phyloP scores from a whole-genome alignment of 1,284 basidiomycete genomes.

The Irpex lacteus region DNA sequence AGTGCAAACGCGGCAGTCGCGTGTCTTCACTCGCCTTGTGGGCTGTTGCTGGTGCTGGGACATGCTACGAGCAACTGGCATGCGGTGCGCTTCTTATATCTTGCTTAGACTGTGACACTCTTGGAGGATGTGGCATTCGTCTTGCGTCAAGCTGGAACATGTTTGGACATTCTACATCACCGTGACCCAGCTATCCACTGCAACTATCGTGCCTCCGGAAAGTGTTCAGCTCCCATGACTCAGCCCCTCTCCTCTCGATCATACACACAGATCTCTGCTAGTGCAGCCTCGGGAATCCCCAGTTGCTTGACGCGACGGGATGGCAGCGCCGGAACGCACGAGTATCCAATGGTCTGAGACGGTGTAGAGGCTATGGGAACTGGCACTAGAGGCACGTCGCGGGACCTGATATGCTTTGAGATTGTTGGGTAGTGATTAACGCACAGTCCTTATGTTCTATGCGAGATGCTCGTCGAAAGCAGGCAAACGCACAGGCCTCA shows the following conservation, averaged over 20 bases:
- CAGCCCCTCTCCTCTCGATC: constrained; percentile 15
- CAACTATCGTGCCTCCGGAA: constrained; percentile 47
- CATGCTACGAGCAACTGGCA: constrained; percentile 26
- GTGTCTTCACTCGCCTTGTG: constrained; percentile 30
- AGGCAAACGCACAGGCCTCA: constrained; percentile 38
- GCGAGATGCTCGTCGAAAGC: constrained; percentile 19
- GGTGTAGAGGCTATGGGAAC: constrained; percentile 19
- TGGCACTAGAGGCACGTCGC: constrained; percentile 48
- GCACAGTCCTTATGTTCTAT: constrained; percentile 33
- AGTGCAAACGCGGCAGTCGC: constrained; percentile 31
- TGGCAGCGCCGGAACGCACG: constrained; percentile 46
- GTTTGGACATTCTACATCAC: constrained; percentile 25
- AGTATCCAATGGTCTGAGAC: constrained; percentile 22
- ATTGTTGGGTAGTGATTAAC: constrained; percentile 44
- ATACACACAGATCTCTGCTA: constrained; percentile 42
- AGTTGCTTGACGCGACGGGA: constrained; percentile 27
- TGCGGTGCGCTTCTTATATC: not conserved
- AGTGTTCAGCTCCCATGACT: constrained; percentile 25
- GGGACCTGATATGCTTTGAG: constrained; percentile 27
- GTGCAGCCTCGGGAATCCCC: constrained; percentile 44
- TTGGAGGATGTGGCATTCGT: not conserved
- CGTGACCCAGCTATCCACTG: constrained; percentile 30
- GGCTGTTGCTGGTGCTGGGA: constrained; percentile 20
- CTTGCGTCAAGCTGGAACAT: not conserved
- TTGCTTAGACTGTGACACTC: not conserved